Conservation (phyloP, 2,329 filamentous ascomycete genomes). For the Ceratocystis harringtonii region DNA sequence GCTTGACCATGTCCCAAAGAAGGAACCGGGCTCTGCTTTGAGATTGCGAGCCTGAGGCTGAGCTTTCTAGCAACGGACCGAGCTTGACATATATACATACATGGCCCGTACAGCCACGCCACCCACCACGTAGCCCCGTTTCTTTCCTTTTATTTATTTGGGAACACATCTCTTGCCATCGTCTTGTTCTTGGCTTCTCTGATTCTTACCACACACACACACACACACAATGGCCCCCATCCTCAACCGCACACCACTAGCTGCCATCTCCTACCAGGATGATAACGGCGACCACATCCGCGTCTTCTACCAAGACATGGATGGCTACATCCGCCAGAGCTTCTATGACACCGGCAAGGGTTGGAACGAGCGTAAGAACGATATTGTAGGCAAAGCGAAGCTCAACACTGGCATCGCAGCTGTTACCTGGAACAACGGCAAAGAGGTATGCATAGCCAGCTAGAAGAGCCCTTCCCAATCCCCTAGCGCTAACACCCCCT, state of each 20-base stretch:
- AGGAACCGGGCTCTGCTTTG: neutral
- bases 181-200: neutral
- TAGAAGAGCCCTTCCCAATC: too few relatives aligned
- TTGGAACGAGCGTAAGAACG: conserved; percentile 16
- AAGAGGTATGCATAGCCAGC: conserved; percentile 5
- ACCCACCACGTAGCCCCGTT: neutral
- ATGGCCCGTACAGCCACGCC: neutral
- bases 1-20: neutral
- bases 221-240: conserved; percentile 14
- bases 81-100: neutral
- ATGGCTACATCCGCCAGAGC: conserved; percentile 16
- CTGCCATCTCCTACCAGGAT: conserved; percentile 16
- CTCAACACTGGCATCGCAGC: conserved; percentile 16
- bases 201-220: neutral
- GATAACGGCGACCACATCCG: conserved; percentile 16
- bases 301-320: conserved; percentile 17
- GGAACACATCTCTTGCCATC: neutral
- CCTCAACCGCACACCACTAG: conserved; percentile 14
- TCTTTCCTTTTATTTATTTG: neutral
- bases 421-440: conserved; percentile 17
- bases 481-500: neutral
- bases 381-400: conserved; percentile 15
- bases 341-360: conserved; percentile 17
- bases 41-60: neutral
- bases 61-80: neutral